Base-by-base conservation (phyloP, 306 rosid genomes). In the Prinsepia uniflora region DNA sequence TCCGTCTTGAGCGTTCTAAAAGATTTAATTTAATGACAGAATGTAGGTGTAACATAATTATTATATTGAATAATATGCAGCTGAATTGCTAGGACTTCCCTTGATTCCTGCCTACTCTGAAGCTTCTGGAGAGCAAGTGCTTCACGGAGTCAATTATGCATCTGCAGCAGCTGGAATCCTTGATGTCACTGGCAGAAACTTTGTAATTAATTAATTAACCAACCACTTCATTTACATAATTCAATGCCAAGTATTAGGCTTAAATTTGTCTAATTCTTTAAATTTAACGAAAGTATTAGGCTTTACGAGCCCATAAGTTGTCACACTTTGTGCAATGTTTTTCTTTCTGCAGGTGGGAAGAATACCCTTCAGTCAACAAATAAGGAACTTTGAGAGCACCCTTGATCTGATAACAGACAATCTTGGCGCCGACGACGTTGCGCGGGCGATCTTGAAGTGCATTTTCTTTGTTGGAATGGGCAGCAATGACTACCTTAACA, bases 141-240 rank as follows among this genome's bases (percentile, higher is more conserved):
- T 86, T 70, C 85, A 84, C 44, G 98, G 97, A 68, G 88, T 90
- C 68, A 94, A 94, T 79, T 94, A 87, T 14, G 98, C 97, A 55
- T 94, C 97, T 5, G 96, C 98, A 3, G 98, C 98, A 8, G 94
- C 97, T 2, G 98, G 98, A 75, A 94, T 94, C 74, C 95, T 94
- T 50, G 98, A 88, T 61, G 72, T 8, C 72, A 90, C 98, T 0
- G 98, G 98, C 83, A 75, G 92, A 68, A 93, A 94, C 85, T 94
- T 93, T 73, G 97, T 94, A 72, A 57, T 86, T 46, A 18, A 57
- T 86, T 46, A 18, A n/a, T 34, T 39, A 39, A 19, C 63, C 4
- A 60, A 19, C 63, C 4, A 60, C 40, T 53, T 52, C 72, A 50
- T 50, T 40, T 10, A 17, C 18, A 58, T 0, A 30, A 10, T 56